Evolutionary conservation across 177 flowering plant genomes (phyloP).

Genomic region (Vitis hybrid): DNA sequence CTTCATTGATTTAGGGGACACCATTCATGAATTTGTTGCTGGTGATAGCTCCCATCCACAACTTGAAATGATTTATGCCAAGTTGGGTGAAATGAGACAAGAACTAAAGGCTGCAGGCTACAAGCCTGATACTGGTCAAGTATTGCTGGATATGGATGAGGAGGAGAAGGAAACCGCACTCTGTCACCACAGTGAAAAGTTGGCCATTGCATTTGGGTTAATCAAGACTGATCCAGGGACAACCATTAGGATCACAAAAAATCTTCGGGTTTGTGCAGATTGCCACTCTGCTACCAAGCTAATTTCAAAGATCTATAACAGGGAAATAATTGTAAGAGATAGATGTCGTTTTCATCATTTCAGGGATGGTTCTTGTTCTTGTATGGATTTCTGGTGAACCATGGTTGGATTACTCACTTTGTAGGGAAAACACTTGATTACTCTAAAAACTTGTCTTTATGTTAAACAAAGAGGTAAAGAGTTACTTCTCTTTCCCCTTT

Average conservation of each 20-base stretch:
- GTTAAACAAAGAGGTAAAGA: too few species aligned
- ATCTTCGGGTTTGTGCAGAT: constrained; percentile 29
- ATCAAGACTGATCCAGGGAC: constrained; percentile 15
- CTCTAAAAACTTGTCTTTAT: neutral
- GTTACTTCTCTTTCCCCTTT: too few species aligned
- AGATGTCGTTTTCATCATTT: constrained; percentile 5
- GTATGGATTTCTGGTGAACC: constrained; percentile 4
- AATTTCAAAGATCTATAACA: neutral
- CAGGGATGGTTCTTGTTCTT: constrained; percentile 5
- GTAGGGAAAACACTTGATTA: neutral
- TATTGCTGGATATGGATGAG: constrained; percentile 31
- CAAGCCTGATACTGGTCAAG: constrained; percentile 13
- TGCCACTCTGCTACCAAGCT: constrained; percentile 20
- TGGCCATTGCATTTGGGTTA: constrained; percentile 33
- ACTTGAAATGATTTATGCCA: constrained; percentile 13
- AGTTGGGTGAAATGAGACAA: constrained; percentile 20
- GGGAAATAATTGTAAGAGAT: constrained; percentile 3
- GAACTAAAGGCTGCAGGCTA: constrained; percentile 22
- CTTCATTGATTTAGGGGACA: constrained; percentile 16
- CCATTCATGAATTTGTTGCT: constrained; percentile 25
- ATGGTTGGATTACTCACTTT: neutral
- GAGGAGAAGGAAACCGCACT: constrained; percentile 30
- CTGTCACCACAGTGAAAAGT: constrained; percentile 26
- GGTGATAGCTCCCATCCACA: constrained; percentile 24
- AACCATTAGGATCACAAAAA: constrained; percentile 28